Base-by-base conservation (phyloP, 495 filamentous ascomycete genomes). In the Talaromyces liani region DNA sequence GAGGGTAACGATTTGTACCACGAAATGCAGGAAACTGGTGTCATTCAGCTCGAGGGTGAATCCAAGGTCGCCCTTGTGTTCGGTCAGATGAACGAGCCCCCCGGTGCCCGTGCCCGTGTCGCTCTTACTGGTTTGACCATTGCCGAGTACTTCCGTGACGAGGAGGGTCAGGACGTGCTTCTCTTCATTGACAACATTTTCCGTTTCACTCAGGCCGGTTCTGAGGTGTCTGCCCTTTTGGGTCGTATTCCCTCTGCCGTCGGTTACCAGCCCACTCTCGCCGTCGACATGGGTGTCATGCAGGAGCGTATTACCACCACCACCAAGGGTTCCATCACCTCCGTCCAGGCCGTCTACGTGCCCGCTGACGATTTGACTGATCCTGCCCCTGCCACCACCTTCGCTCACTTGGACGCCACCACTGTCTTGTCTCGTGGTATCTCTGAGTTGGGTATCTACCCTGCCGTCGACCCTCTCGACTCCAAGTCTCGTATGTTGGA, bases 1-100 rank as follows among this genome's bases (percentile, higher is more conserved):
- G 94, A 98, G 88, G 94, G 94, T 88, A 98, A 98, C 88, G 94
- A 98, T 88, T 82, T 98, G 86, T 98, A 98, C 89, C 95, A 98
- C 85, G 94, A 98, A 90, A 98, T 98, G 94, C 94, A 98, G 85
- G 93, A 98, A 85, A 98, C 94, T 74, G 87, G 88, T 82, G 94
- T 98, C 87, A 98, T 98, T 82, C 84, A 98, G 80, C 91, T 98
- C 66, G 94, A 98, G 67, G 94, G 94, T 81, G 92, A 96, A 72
- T 98, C 94, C 78, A 98, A 98, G 89, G 94, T 98, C 82, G 91
- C 94, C 66, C 86, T 98, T 68, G 94, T 98, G 68, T 98, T 98
- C 85, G 94, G 94, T 85, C 94, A 98, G 85, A 98, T 98, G 94
- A 98, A 98, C 87, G 94, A 98, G 83, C 94, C 94, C 77, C 94